A percentile compares a stretch with the other conserved stretches of the same genome.
Conservation (phyloP, 352 stramenopile species). For the Globisporangium acanthophoron region DNA sequence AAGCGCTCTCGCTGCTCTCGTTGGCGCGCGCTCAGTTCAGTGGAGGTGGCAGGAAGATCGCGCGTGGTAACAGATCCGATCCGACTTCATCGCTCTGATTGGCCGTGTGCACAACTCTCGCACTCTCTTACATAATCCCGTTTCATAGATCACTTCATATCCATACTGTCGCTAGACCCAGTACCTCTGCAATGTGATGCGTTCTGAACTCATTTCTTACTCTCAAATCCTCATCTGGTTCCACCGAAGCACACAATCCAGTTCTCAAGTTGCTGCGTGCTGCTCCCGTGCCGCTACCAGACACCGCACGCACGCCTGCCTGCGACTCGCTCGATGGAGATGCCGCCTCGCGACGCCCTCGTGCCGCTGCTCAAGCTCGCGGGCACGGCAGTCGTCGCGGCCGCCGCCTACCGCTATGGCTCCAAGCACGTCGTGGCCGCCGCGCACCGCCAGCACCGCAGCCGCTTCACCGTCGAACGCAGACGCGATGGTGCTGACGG, state of each 20-base stretch:
- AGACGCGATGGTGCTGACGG: background rate
- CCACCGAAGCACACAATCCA: background rate
- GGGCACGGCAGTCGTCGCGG: slow-evolving; percentile 24
- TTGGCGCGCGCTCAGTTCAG: no score
- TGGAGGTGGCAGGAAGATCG: no score
- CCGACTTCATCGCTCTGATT: no score
- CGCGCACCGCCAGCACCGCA: slow-evolving; percentile 9
- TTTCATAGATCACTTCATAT: no score
- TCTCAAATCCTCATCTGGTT: background rate
- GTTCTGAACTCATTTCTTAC: no score
- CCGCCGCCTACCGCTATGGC: slow-evolving; percentile 20
- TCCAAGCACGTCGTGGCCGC: slow-evolving; percentile 12
- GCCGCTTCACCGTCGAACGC: background rate
- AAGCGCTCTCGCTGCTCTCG: no score
- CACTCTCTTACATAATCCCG: background rate
- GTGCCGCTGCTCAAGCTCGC: slow-evolving; percentile 31
- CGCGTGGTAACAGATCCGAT: no score
- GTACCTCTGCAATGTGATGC: no score
- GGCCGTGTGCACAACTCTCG: no score
- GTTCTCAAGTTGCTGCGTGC: background rate
- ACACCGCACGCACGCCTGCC: no score
- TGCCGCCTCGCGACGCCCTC: slow-evolving; percentile 21
- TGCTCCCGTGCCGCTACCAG: background rate
- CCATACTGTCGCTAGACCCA: no score
- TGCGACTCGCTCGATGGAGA: slow-evolving; percentile 1